These are phyloP conservation scores for Neofusicoccum sp. DNA, from an alignment of 2,329 filamentous ascomycete species.

Conservation along the genomic window DNA sequence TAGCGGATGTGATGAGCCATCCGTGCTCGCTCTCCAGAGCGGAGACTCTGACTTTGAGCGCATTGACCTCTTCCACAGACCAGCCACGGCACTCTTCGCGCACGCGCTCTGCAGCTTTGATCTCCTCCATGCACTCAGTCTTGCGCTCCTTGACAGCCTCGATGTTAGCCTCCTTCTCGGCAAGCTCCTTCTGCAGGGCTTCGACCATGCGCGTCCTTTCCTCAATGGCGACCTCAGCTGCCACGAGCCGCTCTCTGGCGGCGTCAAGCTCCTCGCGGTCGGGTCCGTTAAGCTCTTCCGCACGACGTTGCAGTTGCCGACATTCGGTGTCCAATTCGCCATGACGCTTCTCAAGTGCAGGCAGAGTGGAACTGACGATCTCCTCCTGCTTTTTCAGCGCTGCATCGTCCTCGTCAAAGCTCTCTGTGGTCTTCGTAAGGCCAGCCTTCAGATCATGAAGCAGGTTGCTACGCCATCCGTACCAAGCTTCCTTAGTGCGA, in stretches of 20 bases:
- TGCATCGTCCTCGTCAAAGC: conserved; percentile 74
- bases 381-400: conserved; percentile 68
- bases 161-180: conserved; percentile 67
- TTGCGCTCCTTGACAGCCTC: conserved; percentile 68
- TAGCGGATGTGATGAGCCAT: conserved; percentile 70
- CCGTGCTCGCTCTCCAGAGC: conserved; percentile 67
- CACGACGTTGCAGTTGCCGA: conserved; percentile 69
- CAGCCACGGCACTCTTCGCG: conserved; percentile 89
- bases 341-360: conserved; percentile 63
- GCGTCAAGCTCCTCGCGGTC: conserved; percentile 77
- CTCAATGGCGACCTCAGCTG: conserved; percentile 68
- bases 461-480: conserved; percentile 93
- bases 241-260: conserved; percentile 68
- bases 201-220: conserved; percentile 69
- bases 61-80: conserved; percentile 77
- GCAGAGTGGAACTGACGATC: conserved; percentile 68
- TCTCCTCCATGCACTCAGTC: conserved; percentile 70
- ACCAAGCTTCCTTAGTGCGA: conserved; percentile 95
- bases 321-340: conserved; percentile 65
- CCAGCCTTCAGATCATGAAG: conserved; percentile 81
- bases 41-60: conserved; percentile 72
- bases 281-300: conserved; percentile 74
- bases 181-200: conserved; percentile 66
- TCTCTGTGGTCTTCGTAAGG: conserved; percentile 72
- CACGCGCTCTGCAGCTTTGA: conserved; percentile 78